Conservation (phyloP, 2,329 filamentous ascomycete genomes). For the Fusarium nodosum region DNA sequence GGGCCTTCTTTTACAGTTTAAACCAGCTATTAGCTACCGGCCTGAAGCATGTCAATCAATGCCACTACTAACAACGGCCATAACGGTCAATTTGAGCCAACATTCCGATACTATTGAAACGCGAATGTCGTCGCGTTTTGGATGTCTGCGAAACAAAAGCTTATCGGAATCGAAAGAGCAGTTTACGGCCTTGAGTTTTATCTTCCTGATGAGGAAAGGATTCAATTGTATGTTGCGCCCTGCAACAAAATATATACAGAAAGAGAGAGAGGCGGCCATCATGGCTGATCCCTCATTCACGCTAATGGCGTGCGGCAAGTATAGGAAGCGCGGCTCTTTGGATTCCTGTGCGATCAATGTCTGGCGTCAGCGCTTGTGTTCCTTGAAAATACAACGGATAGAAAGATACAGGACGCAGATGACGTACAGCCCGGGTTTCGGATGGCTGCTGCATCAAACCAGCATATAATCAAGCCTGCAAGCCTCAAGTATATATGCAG, state of each 20-base stretch:
- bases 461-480: not conserved
- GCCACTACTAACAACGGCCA: conserved; percentile 33
- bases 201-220: not conserved
- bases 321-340: not conserved
- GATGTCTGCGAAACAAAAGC: not conserved
- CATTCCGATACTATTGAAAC: conserved; percentile 22
- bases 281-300: not conserved
- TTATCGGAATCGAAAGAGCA: not conserved
- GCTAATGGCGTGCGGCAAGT: not conserved
- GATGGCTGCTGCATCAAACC: conserved; percentile 4
- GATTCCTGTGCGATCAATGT: not conserved
- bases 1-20: conserved; percentile 4
- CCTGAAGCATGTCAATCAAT: conserved; percentile 12
- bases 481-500: not conserved
- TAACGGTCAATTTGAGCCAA: conserved; percentile 13
- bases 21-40: conserved; percentile 13
- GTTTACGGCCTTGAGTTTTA: not conserved
- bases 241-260: not conserved
- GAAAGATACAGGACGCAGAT: conserved; percentile 6
- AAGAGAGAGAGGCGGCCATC: not conserved
- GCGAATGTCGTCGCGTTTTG: conserved; percentile 3
- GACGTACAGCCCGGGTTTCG: conserved; percentile 9
- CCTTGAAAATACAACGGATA: conserved; percentile 6
- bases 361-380: conserved; percentile 5
- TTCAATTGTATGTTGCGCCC: not conserved